These are phyloP conservation scores for Pseudogymnoascus sp. DNA, from an alignment of 2,329 filamentous ascomycete species.

Conservation along the genomic window DNA sequence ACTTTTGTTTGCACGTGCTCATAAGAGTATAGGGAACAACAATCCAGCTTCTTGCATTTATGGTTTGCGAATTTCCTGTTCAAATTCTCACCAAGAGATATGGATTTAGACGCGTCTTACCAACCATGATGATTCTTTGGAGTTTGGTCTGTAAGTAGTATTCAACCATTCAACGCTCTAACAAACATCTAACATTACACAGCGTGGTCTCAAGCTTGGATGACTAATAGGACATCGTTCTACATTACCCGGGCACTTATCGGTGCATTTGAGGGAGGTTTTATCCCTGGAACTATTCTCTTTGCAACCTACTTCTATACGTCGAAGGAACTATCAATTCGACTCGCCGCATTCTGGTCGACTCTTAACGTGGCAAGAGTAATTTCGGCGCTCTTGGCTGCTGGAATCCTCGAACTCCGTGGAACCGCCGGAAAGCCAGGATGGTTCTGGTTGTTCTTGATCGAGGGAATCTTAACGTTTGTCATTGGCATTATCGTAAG, in stretches of 20 bases:
- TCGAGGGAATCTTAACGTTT: conserved; percentile 38
- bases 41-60: conserved; percentile 47
- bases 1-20: conserved; percentile 21
- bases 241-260: conserved; percentile 46
- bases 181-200: conserved; percentile 31
- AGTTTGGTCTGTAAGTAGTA: conserved; percentile 36
- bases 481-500: conserved; percentile 41
- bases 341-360: conserved; percentile 63
- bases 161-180: background rate
- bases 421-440: conserved; percentile 41
- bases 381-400: conserved; percentile 42
- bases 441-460: conserved; percentile 49
- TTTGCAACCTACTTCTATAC: conserved; percentile 70
- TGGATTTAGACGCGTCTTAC: conserved; percentile 50
- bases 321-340: conserved; percentile 56
- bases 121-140: conserved; percentile 45
- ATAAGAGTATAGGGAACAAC: conserved; percentile 37
- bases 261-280: conserved; percentile 48
- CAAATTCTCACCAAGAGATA: conserved; percentile 51
- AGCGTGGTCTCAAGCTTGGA: conserved; percentile 44
- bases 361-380: conserved; percentile 37
- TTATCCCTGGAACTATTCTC: conserved; percentile 53
- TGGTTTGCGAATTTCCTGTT: conserved; percentile 51
- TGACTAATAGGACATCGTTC: conserved; percentile 40
- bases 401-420: conserved; percentile 42